Evolutionary conservation across 345 rosid genomes (phyloP).

Genomic region (Dipteronia sinensis): DNA sequence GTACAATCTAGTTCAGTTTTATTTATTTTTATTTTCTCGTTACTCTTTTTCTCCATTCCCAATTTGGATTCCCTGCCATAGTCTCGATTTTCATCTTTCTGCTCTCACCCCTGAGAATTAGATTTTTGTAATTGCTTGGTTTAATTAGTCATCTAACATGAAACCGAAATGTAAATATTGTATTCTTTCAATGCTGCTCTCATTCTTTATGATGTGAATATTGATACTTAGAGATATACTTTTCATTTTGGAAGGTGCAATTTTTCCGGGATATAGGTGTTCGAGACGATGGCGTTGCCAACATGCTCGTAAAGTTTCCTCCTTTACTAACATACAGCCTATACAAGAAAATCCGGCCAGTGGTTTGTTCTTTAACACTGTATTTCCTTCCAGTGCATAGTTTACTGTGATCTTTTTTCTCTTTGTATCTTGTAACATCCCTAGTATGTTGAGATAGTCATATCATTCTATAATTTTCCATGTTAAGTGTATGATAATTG

Average conservation of each 20-base stretch:
- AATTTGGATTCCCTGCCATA: neutral
- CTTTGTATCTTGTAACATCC: neutral
- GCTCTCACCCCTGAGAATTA: neutral
- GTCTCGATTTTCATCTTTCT: neutral
- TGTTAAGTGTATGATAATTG: neutral
- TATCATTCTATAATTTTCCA: neutral
- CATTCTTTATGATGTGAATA: conserved; percentile 7
- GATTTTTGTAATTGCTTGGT: neutral
- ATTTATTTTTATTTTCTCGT: neutral
- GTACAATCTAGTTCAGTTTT: neutral
- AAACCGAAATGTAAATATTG: neutral
- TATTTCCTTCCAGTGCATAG: conserved; percentile 7
- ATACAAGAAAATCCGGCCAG: conserved; percentile 85
- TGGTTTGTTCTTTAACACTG: conserved; percentile 55
- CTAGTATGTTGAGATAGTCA: neutral
- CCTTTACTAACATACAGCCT: conserved; percentile 74
- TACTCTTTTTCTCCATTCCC: neutral
- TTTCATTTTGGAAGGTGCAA: conserved; percentile 52
- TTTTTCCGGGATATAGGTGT: conserved; percentile 86
- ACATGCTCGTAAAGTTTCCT: conserved; percentile 93
- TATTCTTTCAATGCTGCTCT: conserved; percentile 3
- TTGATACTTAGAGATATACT: conserved; percentile 25
- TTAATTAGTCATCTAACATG: conserved; percentile 1
- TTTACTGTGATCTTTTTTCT: neutral
- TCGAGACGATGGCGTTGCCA: conserved; percentile 75